A percentile compares a stretch with the other conserved stretches of the same genome.
These are phyloP conservation scores for Parascedosporium putredinis DNA, from an alignment of 2,329 filamentous ascomycete species.

Conservation along the genomic window DNA sequence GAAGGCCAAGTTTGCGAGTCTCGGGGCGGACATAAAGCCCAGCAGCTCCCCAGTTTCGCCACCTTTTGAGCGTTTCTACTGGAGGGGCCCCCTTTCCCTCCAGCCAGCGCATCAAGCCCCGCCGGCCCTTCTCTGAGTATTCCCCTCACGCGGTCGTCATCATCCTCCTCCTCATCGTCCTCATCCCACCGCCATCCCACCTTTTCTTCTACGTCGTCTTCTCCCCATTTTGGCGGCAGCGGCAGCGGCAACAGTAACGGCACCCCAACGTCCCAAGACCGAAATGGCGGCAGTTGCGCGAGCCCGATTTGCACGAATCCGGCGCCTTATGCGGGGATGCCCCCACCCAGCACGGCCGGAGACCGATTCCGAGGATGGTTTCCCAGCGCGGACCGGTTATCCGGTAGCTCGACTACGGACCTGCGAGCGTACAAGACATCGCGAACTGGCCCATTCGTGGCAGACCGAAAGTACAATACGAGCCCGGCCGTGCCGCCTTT, in stretches of 20 bases:
- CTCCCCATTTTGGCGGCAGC: background rate
- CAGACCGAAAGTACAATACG: background rate
- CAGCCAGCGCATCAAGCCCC: background rate
- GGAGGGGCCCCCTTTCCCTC: background rate
- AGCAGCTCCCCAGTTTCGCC: background rate
- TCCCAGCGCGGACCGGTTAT: background rate
- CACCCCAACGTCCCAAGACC: background rate
- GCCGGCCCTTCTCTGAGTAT: background rate
- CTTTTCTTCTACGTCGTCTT: background rate
- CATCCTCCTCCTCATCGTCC: background rate
- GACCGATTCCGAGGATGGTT: slow-evolving; percentile 6
- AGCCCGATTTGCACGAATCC: background rate
- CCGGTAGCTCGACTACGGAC: background rate
- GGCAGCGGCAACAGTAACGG: background rate
- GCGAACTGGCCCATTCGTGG: background rate
- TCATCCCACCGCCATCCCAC: background rate
- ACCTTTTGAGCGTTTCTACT: background rate
- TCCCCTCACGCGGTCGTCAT: background rate
- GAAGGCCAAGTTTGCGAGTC: background rate
- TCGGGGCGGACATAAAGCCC: background rate
- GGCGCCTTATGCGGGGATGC: background rate
- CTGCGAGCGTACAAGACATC: background rate
- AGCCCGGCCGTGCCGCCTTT: too few relatives aligned
- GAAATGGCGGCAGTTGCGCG: background rate
- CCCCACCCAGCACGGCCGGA: background rate